phyloP scores from a whole-genome alignment of 1,139 yeast genomes.

The Sugiyamaella novakii region DNA sequence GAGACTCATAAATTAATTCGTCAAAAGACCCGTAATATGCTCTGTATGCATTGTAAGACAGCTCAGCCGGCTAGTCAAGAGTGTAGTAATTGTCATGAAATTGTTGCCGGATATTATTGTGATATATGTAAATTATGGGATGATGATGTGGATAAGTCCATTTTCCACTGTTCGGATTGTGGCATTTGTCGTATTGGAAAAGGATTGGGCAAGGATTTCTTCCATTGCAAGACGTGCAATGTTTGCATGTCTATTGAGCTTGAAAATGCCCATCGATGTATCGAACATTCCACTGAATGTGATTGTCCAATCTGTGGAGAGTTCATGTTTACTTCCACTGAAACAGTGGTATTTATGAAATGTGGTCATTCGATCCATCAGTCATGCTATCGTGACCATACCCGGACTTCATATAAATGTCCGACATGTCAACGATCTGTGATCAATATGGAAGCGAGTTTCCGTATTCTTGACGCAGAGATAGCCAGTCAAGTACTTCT shows the following conservation, averaged over 20 bases:
- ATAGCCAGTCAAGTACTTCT: slow-evolving; percentile 78
- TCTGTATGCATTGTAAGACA: slow-evolving; percentile 78
- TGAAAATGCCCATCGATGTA: slow-evolving; percentile 76
- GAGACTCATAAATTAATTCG: slow-evolving; percentile 65
- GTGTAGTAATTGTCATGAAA: slow-evolving; percentile 66
- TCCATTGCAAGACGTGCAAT: slow-evolving; percentile 89
- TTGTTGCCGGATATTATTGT: slow-evolving; percentile 78
- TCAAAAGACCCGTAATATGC: slow-evolving; percentile 62
- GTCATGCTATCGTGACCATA: slow-evolving; percentile 74
- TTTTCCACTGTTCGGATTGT: slow-evolving; percentile 90
- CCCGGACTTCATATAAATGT: slow-evolving; percentile 81
- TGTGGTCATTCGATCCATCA: slow-evolving; percentile 97
- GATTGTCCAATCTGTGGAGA: slow-evolving; percentile 94
- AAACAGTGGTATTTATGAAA: slow-evolving; percentile 85
- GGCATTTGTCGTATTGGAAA: slow-evolving; percentile 90
- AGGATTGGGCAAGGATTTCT: slow-evolving; percentile 84
- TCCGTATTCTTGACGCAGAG: slow-evolving; percentile 81
- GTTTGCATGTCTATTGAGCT: slow-evolving; percentile 84
- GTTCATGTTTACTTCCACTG: slow-evolving; percentile 82
- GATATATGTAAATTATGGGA: slow-evolving; percentile 78
- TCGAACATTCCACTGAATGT: slow-evolving; percentile 84
- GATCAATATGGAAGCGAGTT: slow-evolving; percentile 84
- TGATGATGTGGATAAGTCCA: slow-evolving; percentile 72
- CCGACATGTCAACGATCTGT: slow-evolving; percentile 87
- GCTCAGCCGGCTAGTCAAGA: slow-evolving; percentile 73